Conservation (phyloP, 129 eudicot genomes). For the Solidago caesia region DNA sequence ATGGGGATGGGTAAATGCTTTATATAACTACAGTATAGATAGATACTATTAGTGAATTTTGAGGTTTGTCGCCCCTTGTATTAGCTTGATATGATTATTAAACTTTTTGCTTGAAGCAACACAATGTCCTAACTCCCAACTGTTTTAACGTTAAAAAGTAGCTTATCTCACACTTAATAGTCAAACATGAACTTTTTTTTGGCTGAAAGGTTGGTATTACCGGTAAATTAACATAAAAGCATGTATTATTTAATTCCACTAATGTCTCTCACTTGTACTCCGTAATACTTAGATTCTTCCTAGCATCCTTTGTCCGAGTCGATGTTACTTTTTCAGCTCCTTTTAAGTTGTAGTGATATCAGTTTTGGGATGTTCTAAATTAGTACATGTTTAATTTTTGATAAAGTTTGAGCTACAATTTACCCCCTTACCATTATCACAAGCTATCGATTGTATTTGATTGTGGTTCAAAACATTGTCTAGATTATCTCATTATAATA, state of each 20-base stretch:
- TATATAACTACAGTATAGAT: no score
- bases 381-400: neutral
- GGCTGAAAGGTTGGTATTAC: no score
- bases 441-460: neutral
- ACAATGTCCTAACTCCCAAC: no score
- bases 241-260: neutral
- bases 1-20: no score
- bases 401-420: neutral
- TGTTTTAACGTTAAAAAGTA: no score
- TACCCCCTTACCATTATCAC: neutral
- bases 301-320: neutral
- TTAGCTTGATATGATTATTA: no score
- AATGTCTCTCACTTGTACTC: neutral
- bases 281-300: neutral
- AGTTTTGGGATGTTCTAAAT: neutral
- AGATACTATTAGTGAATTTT: no score
- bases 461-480: slow-evolving; percentile 1
- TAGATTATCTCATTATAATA: neutral
- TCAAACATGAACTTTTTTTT: no score
- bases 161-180: no score
- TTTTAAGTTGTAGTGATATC: neutral
- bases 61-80: no score
- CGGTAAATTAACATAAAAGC: neutral
- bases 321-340: neutral
- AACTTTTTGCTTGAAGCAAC: no score